A percentile compares a stretch with the other conserved stretches of the same genome.
These are phyloP conservation scores for Fusarium compactum DNA, from an alignment of 2,329 filamentous ascomycete genomes.

Conservation along the genomic window DNA sequence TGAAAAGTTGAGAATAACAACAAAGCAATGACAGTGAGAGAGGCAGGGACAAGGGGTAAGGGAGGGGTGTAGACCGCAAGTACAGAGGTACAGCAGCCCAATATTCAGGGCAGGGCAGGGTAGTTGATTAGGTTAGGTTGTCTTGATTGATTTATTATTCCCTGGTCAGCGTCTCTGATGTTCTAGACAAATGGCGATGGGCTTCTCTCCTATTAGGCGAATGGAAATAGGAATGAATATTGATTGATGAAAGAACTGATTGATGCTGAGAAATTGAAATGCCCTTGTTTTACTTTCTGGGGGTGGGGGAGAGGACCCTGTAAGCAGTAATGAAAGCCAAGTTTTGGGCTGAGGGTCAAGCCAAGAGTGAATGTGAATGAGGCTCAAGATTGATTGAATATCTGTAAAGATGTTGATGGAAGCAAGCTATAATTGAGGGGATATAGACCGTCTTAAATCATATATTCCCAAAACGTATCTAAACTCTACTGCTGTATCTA, in stretches of 20 bases:
- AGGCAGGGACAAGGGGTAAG: conserved; percentile 10
- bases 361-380: not conserved
- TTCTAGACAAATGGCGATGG: conserved; percentile 21
- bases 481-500: not conserved
- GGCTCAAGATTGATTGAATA: not conserved
- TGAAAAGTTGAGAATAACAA: conserved; percentile 2
- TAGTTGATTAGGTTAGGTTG: conserved; percentile 1
- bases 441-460: conserved; percentile 31
- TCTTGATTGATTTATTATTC: not conserved
- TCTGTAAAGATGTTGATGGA: not conserved
- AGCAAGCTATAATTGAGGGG: not conserved
- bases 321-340: not conserved
- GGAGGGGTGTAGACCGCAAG: conserved; percentile 13
- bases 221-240: conserved; percentile 6
- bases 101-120: not conserved
- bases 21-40: conserved; percentile 28
- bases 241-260: not conserved
- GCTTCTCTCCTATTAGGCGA: not conserved
- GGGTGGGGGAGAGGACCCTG: not conserved
- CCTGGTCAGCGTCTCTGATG: conserved; percentile 5
- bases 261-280: conserved; percentile 34
- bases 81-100: not conserved
- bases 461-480: conserved; percentile 2
- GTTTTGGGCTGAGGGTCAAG: not conserved
- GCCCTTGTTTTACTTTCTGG: not conserved